These are phyloP conservation scores for Solanum gracilifrons DNA, from an alignment of 257 asterid genomes.

Conservation along the genomic window DNA sequence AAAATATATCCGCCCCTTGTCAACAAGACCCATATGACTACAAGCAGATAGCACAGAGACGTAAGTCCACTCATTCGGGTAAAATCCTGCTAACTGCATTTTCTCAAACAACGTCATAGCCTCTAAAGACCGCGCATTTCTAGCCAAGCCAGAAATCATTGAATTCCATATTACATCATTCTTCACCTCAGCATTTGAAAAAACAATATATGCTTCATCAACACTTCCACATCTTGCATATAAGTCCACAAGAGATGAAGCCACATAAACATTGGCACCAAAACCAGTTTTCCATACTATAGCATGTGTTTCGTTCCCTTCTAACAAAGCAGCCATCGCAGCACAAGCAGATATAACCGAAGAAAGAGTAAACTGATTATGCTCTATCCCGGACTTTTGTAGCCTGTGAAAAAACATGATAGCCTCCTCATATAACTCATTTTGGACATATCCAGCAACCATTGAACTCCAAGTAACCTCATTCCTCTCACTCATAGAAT, in stretches of 20 bases:
- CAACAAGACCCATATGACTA: conserved; percentile 77
- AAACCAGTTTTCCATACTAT: conserved; percentile 50
- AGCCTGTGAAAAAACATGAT: conserved; percentile 38
- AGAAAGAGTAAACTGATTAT: conserved; percentile 46
- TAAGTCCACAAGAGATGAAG: conserved; percentile 70
- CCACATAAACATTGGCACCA: conserved; percentile 31
- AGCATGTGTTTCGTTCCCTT: conserved; percentile 67
- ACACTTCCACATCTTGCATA: conserved; percentile 83
- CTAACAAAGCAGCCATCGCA: conserved; percentile 66
- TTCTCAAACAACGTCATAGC: conserved; percentile 81
- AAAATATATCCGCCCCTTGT: conserved; percentile 60
- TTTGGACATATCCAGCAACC: conserved; percentile 75
- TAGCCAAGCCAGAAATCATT: conserved; percentile 77
- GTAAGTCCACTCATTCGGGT: conserved; percentile 61
- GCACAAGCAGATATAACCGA: conserved; percentile 71
- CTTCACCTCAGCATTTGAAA: conserved; percentile 40
- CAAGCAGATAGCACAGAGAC: conserved; percentile 71
- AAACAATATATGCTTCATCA: conserved; percentile 47
- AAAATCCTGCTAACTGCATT: conserved; percentile 53
- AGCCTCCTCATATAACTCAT: conserved; percentile 69
- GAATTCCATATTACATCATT: conserved; percentile 72
- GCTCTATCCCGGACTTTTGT: conserved; percentile 22
- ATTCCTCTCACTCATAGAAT: conserved; percentile 42
- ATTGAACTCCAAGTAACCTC: conserved; percentile 90
- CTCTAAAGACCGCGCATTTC: conserved; percentile 56